Base-by-base conservation (phyloP, 805 yeast species). In the Candida argentea region DNA sequence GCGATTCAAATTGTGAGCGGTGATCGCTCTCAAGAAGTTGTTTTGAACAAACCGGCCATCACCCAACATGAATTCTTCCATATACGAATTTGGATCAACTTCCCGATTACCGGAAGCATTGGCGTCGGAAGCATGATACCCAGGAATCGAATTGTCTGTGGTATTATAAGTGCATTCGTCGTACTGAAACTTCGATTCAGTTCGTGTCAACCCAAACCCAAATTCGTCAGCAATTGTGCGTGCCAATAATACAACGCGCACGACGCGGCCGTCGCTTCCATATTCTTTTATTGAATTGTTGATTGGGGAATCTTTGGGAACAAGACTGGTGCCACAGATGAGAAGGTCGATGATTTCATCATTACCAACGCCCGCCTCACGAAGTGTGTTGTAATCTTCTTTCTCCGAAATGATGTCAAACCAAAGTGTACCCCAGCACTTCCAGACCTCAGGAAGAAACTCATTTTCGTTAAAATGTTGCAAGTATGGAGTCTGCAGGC, bases 391-490 rank as follows among this genome's bases (percentile, higher is more conserved):
- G 37, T 66, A 69, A 38, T 74, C 81, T 4, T 56, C 59, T 43
- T 78, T 80, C 24, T 62, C 47, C 10, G 57, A 44, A 22, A 81
- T 57, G 15, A 57, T 55, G 49, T 81, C 87, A 52, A 71, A 82
- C 89, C 91, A 81, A 23, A 82, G 47, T 0, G 85, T 70, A 2
- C 93, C 93, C 85, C 89, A 80, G 43, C 86, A 75, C 45, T 76
- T 76, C 87, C 87, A 81, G 13, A 76, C 79, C 50, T 82, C 93
- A 24, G 81, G 73, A 27, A 81, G 55, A 24, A 61, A 68, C 46
- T 80, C 89, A 45, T 70, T 65, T 27, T 68, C 60, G 37, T 72
- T 65, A 40, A 73, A 75, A 38, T 66, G 48, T 4, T 61, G 56
- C n/a, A 78, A 37, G 24, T 64, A 49, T 28, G 61, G 56, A 0